Evolutionary conservation across 768 basidiomycete species (phyloP), one percentile per base, ranked within the genome.

Genomic region (Pilatotrama ljubarskyi): DNA sequence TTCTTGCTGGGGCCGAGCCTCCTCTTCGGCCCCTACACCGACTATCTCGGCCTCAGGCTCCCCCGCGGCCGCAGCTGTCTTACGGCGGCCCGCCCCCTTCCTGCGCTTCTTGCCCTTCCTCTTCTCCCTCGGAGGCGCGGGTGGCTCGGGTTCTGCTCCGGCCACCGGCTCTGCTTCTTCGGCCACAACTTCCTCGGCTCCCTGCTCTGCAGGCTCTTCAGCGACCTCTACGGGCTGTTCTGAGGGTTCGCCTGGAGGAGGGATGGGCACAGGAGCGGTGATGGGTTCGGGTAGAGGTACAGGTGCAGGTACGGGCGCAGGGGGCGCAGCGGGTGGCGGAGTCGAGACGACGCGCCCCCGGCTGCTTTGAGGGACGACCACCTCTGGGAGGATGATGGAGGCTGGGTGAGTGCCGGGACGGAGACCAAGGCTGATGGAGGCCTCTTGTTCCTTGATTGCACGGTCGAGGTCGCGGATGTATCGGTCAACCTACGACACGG

Each of bases 381-480:
- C 75, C 61, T 90, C 87, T 3, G 86, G 84, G 41, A 89, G 81
- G 62, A 85, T 77, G 24, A 85, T 78, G 15, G 81, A 79, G 1
- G 80, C 79, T 56, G 73, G 81, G 73, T 74, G 84, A 0, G 83
- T 83, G 11, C 83, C 84, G 5, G 79, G 76, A 11, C 81, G 79
- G 20, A 78, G 73, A 18, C 83, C 84, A 18, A 84, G 74, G 11
- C 80, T 77, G 46, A 86, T 78, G 17, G 80, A 75, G 32, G 80
- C 77, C 66, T 86, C 83, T 65, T 84, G 82, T 60, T 84, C 82
- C 49, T 81, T 80, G 56, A 88, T 82, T n/a, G 82, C 86, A 65
- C 90, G 84, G 64, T 94, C 91, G 22, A 95, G 76, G 40, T 90
- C 79, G 22, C 87, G 84, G 26, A 90, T 85, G 67, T 93, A 90